Percentiles rank a stretch among this genome's conserved stretches.
Evolutionary conservation across 345 rosid genomes (phyloP).

Genomic region (Eutrema heterophyllum): DNA sequence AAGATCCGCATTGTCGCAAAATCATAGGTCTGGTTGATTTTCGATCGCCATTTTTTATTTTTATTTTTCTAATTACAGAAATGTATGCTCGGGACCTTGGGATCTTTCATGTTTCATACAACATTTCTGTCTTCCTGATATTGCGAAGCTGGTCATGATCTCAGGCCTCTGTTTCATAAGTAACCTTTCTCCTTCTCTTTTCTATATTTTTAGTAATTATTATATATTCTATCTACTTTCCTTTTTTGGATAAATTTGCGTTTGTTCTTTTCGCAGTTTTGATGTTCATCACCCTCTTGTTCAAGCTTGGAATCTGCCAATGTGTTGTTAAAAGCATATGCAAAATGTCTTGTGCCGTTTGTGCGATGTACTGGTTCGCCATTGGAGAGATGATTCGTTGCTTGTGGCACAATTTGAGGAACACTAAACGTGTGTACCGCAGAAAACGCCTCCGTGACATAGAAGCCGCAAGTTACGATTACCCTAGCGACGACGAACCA

Average conservation of each 20-base stretch:
- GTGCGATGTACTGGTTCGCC: slow-evolving; percentile 51
- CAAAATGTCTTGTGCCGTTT: slow-evolving; percentile 66
- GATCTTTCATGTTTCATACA: slow-evolving; percentile 68
- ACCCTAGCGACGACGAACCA: slow-evolving; percentile 12
- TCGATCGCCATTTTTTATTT: background rate
- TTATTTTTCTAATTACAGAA: slow-evolving; percentile 33
- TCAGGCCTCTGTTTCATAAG: slow-evolving; percentile 57
- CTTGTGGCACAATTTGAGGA: slow-evolving; percentile 45
- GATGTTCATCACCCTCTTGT: slow-evolving; percentile 57
- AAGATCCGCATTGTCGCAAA: background rate
- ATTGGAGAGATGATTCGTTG: slow-evolving; percentile 41
- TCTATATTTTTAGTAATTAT: background rate
- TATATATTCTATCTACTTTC: background rate
- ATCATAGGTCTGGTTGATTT: background rate
- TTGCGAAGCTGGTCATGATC: slow-evolving; percentile 53
- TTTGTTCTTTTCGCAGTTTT: slow-evolving; percentile 39
- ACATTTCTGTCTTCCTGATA: slow-evolving; percentile 59
- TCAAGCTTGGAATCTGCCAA: slow-evolving; percentile 73
- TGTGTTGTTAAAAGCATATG: slow-evolving; percentile 63
- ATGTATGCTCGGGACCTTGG: slow-evolving; percentile 67
- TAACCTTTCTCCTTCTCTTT: slow-evolving; percentile 16
- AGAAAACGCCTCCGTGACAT: slow-evolving; percentile 32
- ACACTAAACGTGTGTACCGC: slow-evolving; percentile 35
- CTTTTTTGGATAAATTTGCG: background rate
- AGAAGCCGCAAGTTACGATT: slow-evolving; percentile 31